phyloP scores from a whole-genome alignment of 345 rosid genomes.

The Eucalyptus curtisii region DNA sequence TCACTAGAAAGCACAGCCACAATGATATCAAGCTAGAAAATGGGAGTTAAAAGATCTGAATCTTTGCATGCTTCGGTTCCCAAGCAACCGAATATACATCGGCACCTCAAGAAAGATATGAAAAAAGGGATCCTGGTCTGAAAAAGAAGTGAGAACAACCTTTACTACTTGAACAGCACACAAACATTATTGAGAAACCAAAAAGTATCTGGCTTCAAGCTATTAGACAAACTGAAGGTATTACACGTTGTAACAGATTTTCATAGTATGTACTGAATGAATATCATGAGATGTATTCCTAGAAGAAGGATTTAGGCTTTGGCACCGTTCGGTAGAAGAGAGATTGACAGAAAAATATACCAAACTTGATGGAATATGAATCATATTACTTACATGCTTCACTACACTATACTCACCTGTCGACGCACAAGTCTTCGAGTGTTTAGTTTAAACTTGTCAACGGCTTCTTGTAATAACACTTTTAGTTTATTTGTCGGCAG shows the following conservation, averaged over 20 bases:
- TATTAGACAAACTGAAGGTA: neutral
- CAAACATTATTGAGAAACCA: neutral
- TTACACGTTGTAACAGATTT: neutral
- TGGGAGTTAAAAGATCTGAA: neutral
- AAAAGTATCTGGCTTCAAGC: neutral
- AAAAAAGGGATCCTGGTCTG: neutral
- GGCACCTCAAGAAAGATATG: neutral
- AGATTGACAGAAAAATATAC: neutral
- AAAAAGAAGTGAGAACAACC: neutral
- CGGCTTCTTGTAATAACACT: conserved; percentile 51
- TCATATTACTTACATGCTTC: neutral
- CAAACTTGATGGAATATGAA: neutral
- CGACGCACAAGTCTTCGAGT: conserved; percentile 82
- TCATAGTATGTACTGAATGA: neutral
- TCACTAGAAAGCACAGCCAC: neutral
- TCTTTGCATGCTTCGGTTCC: neutral
- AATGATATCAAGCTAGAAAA: neutral
- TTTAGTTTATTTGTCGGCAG: conserved; percentile 19
- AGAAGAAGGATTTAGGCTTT: neutral
- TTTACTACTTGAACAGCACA: neutral
- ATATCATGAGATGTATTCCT: neutral
- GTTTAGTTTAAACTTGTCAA: conserved; percentile 59
- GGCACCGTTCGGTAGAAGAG: neutral
- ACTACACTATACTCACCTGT: conserved; percentile 49
- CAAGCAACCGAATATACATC: neutral